Conservation (phyloP, 805 yeast species). For the Vanderwaltozyma tropicalis region DNA sequence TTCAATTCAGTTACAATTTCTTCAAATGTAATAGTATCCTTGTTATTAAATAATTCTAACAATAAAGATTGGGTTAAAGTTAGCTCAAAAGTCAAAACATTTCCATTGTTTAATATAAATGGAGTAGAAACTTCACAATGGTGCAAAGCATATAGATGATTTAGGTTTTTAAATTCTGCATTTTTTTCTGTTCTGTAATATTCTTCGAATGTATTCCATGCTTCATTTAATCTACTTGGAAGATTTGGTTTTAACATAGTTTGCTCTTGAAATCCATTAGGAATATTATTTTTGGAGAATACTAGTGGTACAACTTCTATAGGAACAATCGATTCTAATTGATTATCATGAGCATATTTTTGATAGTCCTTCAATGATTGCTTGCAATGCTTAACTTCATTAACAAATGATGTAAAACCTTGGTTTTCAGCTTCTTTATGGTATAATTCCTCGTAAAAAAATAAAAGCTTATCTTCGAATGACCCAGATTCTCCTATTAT, state of each 20-base stretch:
- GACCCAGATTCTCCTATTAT: neutral
- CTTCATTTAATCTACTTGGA: conserved; percentile 11
- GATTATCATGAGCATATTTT: neutral
- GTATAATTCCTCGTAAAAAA: no score
- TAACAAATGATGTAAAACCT: no score
- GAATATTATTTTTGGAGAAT: conserved; percentile 14
- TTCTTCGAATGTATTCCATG: conserved; percentile 11
- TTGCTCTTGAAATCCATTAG: conserved; percentile 5
- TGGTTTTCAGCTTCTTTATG: no score
- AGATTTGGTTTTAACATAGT: conserved; percentile 4
- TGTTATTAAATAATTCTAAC: conserved; percentile 17
- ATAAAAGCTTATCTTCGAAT: no score
- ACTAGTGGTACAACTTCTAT: conserved; percentile 7
- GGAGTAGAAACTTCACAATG: conserved; percentile 22
- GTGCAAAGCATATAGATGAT: conserved; percentile 18
- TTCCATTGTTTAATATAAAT: conserved; percentile 7
- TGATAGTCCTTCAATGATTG: neutral
- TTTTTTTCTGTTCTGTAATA: conserved; percentile 6
- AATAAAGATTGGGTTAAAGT: conserved; percentile 22
- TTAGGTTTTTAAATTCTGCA: conserved; percentile 10
- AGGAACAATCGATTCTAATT: neutral
- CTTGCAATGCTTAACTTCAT: no score
- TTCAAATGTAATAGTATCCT: conserved; percentile 5
- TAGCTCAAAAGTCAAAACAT: conserved; percentile 13
- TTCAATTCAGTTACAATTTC: conserved; percentile 5